Percentiles rank a stretch among this genome's conserved stretches.
These are phyloP conservation scores for Tylopilus cervinicoccineus DNA, from an alignment of 768 basidiomycete species.

Conservation along the genomic window DNA sequence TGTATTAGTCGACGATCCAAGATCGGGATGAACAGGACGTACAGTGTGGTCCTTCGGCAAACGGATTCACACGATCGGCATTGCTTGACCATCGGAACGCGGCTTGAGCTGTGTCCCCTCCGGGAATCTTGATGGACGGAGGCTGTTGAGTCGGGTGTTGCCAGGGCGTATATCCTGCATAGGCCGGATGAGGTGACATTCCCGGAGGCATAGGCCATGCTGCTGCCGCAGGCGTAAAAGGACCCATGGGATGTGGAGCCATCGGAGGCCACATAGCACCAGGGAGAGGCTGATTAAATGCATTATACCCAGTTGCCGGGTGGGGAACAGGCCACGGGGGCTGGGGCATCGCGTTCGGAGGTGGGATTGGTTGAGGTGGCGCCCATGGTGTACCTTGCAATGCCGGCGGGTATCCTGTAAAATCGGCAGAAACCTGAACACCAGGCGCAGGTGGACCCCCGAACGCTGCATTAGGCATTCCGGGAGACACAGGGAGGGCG, in stretches of 20 bases:
- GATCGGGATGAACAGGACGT: conserved; percentile 14
- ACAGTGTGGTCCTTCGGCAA: conserved; percentile 42
- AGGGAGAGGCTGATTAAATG: conserved; percentile 32
- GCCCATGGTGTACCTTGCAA: conserved; percentile 27
- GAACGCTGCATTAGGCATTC: conserved; percentile 6
- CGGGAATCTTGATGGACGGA: conserved; percentile 20
- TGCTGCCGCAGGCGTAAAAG: conserved; percentile 23
- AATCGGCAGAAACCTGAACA: conserved; percentile 27
- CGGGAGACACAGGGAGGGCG: conserved; percentile 24
- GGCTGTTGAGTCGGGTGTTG: conserved; percentile 26
- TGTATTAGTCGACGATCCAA: conserved; percentile 7
- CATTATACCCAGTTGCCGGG: conserved; percentile 22
- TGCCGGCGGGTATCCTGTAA: conserved; percentile 29
- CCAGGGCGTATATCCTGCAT: conserved; percentile 25
- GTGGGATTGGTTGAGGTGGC: conserved; percentile 16
- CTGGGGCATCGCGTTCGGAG: conserved; percentile 21
- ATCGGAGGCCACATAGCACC: conserved; percentile 22
- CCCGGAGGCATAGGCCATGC: conserved; percentile 26
- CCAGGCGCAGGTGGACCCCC: conserved; percentile 6
- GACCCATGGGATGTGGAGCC: conserved; percentile 12
- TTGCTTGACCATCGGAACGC: conserved; percentile 28
- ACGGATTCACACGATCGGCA: conserved; percentile 33
- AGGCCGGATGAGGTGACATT: conserved; percentile 21
- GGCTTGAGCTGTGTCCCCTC: conserved; percentile 25
- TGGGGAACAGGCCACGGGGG: conserved; percentile 18